These are phyloP conservation scores for Pythium pyrilobum DNA, from an alignment of 352 stramenopile species.

Conservation along the genomic window DNA sequence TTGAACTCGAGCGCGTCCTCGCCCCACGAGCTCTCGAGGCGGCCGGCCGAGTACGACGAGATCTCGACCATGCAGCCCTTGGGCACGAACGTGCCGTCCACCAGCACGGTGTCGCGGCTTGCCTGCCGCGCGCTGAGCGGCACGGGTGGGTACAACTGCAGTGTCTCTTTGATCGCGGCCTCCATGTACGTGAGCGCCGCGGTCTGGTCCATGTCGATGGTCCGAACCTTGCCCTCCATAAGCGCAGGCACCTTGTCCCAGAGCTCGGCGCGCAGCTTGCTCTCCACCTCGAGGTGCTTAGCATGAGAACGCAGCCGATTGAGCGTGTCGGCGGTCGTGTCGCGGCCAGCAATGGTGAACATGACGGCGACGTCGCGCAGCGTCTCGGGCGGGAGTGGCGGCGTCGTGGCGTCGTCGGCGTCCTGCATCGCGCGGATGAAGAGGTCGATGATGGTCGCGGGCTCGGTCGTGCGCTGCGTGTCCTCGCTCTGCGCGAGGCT, in stretches of 20 bases:
- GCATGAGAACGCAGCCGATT: constrained; percentile 40
- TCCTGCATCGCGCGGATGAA: constrained; percentile 20
- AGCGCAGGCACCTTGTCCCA: constrained; percentile 18
- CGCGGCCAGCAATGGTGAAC: constrained; percentile 43
- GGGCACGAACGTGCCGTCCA: constrained; percentile 29
- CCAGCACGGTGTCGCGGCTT: constrained; percentile 23
- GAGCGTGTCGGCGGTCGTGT: constrained; percentile 45
- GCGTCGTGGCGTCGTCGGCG: background rate
- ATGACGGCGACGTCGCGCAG: constrained; percentile 42
- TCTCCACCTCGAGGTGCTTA: constrained; percentile 33
- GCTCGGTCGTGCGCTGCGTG: background rate
- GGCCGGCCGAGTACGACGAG: constrained; percentile 25
- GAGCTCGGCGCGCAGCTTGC: constrained; percentile 25
- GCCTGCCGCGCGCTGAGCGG: constrained; percentile 23
- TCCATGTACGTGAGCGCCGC: constrained; percentile 13
- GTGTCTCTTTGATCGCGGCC: constrained; percentile 29
- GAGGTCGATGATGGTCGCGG: constrained; percentile 16
- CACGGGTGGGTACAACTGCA: constrained; percentile 31
- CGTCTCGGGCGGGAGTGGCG: constrained; percentile 10
- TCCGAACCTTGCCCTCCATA: background rate
- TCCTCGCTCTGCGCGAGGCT: constrained; percentile 1
- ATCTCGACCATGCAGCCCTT: constrained; percentile 24
- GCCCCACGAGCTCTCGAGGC: constrained; percentile 27
- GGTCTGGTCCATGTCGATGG: constrained; percentile 9
- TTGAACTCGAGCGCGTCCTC: constrained; percentile 25